These are phyloP conservation scores for Geranomyces michiganensis DNA, from an alignment of 192 early-diverging fungal genomes.

Conservation along the genomic window DNA sequence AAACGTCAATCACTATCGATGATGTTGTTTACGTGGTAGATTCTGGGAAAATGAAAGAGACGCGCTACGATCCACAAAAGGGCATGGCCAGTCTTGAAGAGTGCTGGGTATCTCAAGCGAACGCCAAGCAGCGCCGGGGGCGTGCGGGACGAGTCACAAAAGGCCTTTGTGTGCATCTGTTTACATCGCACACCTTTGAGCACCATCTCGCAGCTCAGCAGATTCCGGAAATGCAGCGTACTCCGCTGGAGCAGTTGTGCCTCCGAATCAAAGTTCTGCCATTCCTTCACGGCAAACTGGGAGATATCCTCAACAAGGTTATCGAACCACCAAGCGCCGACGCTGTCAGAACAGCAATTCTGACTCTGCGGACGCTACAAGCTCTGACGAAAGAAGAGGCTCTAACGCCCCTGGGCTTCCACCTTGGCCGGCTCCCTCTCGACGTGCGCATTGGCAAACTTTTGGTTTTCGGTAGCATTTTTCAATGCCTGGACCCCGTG, in stretches of 20 bases:
- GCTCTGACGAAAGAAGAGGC: conserved; percentile 46
- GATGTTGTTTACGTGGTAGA: conserved; percentile 78
- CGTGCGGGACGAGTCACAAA: conserved; percentile 82
- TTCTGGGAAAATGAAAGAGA: conserved; percentile 72
- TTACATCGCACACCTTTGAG: conserved; percentile 58
- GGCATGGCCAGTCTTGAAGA: conserved; percentile 63
- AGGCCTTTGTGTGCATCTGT: conserved; percentile 82
- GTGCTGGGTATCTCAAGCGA: conserved; percentile 50
- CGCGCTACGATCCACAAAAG: conserved; percentile 67
- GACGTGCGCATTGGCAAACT: conserved; percentile 68
- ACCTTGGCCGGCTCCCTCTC: conserved; percentile 62
- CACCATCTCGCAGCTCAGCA: conserved; percentile 57
- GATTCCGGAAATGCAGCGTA: conserved; percentile 78
- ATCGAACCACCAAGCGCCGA: conserved; percentile 64
- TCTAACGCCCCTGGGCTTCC: conserved; percentile 65
- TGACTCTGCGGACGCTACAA: conserved; percentile 35
- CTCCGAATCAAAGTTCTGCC: conserved; percentile 60
- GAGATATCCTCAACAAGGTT: conserved; percentile 38
- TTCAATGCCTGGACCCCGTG: conserved; percentile 52
- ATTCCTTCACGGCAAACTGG: conserved; percentile 39
- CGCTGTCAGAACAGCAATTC: conserved; percentile 66
- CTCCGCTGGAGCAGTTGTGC: conserved; percentile 83
- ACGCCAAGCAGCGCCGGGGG: conserved; percentile 49
- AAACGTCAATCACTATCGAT: conserved; percentile 78
- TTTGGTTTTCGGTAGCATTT: conserved; percentile 59